A percentile compares a stretch with the other conserved stretches of the same genome.
phyloP scores from a whole-genome alignment of 1,139 yeast species.

The Hyphopichia wangnamkhiaoensis region DNA sequence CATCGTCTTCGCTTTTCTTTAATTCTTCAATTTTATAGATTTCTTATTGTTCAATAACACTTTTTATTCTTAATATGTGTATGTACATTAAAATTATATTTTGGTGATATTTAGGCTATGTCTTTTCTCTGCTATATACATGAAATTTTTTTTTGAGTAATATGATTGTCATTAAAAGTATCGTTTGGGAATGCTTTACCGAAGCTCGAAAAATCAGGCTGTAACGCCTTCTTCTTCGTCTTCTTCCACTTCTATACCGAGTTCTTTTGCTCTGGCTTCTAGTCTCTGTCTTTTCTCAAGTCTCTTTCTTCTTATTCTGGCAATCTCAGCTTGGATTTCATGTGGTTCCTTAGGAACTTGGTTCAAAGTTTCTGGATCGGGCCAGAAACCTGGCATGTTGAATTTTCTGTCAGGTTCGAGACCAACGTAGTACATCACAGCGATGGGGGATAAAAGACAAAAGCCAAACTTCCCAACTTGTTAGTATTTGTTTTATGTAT shows the following conservation, averaged over 20 bases:
- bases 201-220: no score
- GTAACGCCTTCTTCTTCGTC: slow-evolving; percentile 25
- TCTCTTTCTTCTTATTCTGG: slow-evolving; percentile 77
- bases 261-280: slow-evolving; percentile 68
- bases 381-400: slow-evolving; percentile 96
- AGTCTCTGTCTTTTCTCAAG: slow-evolving; percentile 70
- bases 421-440: slow-evolving; percentile 90
- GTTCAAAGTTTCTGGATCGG: slow-evolving; percentile 89
- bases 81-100: no score
- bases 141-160: no score
- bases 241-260: slow-evolving; percentile 55
- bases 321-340: slow-evolving; percentile 88
- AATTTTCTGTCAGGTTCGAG: slow-evolving; percentile 84
- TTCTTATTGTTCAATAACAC: background rate
- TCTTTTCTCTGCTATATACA: no score
- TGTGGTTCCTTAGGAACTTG: slow-evolving; percentile 91
- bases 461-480: slow-evolving; percentile 62
- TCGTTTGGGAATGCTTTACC: no score
- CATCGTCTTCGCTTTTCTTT: background rate
- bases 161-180: no score
- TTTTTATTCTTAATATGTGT: no score
- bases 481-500: slow-evolving; percentile 24
- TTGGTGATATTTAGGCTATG: no score
- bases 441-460: slow-evolving; percentile 81
- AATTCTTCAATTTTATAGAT: background rate